Evolutionary conservation across 805 yeast species (phyloP).

Genomic region (Martiniozyma abietophila): DNA sequence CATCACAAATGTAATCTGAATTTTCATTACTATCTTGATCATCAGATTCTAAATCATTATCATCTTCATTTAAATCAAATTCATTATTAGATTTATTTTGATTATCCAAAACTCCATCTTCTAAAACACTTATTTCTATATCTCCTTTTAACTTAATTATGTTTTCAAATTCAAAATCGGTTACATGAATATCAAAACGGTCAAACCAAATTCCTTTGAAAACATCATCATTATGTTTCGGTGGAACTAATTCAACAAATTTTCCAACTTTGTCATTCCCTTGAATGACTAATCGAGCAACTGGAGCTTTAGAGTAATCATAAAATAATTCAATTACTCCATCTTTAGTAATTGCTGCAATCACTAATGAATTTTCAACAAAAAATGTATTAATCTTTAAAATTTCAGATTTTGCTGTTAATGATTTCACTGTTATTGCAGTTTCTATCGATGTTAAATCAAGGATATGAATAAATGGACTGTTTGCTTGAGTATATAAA

Average conservation of each 20-base stretch:
- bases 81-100: constrained; percentile 11
- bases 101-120: constrained; percentile 11
- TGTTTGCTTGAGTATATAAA: constrained; percentile 1
- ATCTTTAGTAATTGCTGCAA: constrained; percentile 3
- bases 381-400: constrained; percentile 2
- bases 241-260: constrained; percentile 6
- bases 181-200: constrained; percentile 18
- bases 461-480: constrained; percentile 12
- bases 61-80: constrained; percentile 5
- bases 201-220: constrained; percentile 23
- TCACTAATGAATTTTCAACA: constrained; percentile 4
- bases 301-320: constrained; percentile 1
- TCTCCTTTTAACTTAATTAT: constrained; percentile 19
- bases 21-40: constrained; percentile 9
- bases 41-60: constrained; percentile 16
- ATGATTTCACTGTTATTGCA: constrained; percentile 20
- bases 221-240: constrained; percentile 4
- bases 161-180: constrained; percentile 27
- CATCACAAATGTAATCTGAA: constrained; percentile 18
- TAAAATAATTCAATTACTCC: constrained; percentile 21
- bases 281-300: constrained; percentile 8
- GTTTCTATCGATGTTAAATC: constrained; percentile 21
- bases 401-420: constrained; percentile 20
- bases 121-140: constrained; percentile 16
- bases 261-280: constrained; percentile 14